phyloP scores from a whole-genome alignment of 169 alveolate species.

The Cryptosporidium sp. region DNA sequence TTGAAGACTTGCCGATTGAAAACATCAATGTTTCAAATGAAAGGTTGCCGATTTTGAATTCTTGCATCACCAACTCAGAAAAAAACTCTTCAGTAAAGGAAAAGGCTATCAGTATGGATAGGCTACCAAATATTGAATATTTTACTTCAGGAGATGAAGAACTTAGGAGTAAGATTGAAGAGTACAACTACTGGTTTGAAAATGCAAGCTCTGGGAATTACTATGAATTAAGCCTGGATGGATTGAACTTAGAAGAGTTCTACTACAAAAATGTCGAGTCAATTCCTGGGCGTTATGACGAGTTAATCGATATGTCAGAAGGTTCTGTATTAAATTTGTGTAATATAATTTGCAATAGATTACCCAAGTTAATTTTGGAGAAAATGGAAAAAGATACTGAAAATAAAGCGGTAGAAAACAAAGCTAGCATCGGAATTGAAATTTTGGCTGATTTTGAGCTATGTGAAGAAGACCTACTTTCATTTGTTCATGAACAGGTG shows the following conservation, averaged over 20 bases:
- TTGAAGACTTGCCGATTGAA: not conserved
- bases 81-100: not conserved
- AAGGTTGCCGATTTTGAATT: not conserved
- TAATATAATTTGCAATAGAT: slow-evolving; percentile 6
- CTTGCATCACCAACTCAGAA: not conserved
- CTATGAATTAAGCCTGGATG: slow-evolving; percentile 38
- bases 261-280: slow-evolving; percentile 28
- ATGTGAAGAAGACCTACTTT: slow-evolving; percentile 9
- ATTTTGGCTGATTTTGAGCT: not conserved
- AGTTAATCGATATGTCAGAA: slow-evolving; percentile 42
- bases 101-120: not conserved
- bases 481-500: slow-evolving; percentile 29
- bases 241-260: slow-evolving; percentile 39
- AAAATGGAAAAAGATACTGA: not conserved
- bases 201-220: slow-evolving; percentile 6
- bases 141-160: slow-evolving; percentile 36
- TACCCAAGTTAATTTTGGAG: not conserved
- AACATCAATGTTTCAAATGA: not conserved
- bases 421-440: not conserved
- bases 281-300: slow-evolving; percentile 29
- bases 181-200: slow-evolving; percentile 52
- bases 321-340: slow-evolving; percentile 23
- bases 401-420: not conserved
- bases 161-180: slow-evolving; percentile 12
- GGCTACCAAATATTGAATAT: slow-evolving; percentile 29